Conservation (phyloP, 768 basidiomycete species). For the Agaricus blazei region DNA sequence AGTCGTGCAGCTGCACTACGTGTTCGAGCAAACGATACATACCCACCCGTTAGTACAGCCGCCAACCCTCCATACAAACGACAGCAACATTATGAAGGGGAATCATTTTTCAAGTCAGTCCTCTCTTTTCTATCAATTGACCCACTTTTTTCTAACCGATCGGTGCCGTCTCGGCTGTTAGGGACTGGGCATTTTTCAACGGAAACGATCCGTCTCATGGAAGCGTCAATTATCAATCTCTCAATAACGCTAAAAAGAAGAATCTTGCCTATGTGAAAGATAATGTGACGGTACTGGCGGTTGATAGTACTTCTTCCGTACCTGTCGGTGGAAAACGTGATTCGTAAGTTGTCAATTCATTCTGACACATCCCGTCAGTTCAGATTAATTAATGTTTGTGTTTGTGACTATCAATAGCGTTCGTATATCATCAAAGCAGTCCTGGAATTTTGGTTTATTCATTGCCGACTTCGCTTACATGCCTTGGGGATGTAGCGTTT, state of each 20-base stretch:
- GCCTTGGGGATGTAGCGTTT: conserved; percentile 65
- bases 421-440: conserved; percentile 59
- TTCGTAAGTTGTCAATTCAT: conserved; percentile 29
- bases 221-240: conserved; percentile 52
- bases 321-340: conserved; percentile 47
- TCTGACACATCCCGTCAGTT: conserved; percentile 7
- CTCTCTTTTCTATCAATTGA: background rate
- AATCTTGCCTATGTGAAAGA: conserved; percentile 63
- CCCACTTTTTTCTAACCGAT: background rate
- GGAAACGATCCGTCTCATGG: conserved; percentile 65
- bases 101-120: conserved; percentile 57
- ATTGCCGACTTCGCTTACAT: conserved; percentile 65
- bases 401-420: conserved; percentile 37
- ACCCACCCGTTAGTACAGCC: background rate
- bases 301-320: conserved; percentile 50
- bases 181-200: conserved; percentile 64
- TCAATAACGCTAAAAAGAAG: conserved; percentile 40
- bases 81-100: conserved; percentile 34
- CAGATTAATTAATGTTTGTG: conserved; percentile 1
- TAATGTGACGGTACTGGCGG: conserved; percentile 52
- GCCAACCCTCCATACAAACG: conserved; percentile 19
- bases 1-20: background rate
- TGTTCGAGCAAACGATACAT: background rate
- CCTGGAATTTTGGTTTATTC: conserved; percentile 60
- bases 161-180: conserved; percentile 15